Evolutionary conservation across 257 asterid genomes (phyloP), one percentile per base, ranked within the genome.

Genomic region (Parsonsia alboflavescens): DNA sequence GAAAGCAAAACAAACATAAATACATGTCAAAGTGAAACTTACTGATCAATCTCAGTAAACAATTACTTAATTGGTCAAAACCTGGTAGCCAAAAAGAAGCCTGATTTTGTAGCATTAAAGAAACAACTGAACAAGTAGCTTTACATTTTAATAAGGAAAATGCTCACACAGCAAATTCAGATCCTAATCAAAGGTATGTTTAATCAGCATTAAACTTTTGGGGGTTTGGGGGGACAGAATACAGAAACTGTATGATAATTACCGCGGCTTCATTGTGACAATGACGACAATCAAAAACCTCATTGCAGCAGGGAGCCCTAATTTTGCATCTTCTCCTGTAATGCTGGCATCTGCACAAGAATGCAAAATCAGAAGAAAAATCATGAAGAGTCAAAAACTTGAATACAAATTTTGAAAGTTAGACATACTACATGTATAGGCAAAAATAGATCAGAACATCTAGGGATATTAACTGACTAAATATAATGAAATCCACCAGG

Each of bases 241-340:
- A 11, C 15, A 12, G 10, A 16, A 56, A 6, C 21, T 9, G 15
- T 13, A 53, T 45, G 50, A 11, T 52, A 56, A 28, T 10, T 77
- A 84, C 88, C 80, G 72, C 12, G 50, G 81, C 85, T 49, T 84
- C 88, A 69, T 84, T 82, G 78, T 84, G 88, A 77, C 88, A 84
- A 70, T 84, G 88, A 12, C 88, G 83, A 71, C 88, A 84, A 64
- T 73, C 82, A 65, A 68, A 84, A 74, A 84, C 80, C 73, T 84
- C 88, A 65, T 84, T 82, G 72, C 88, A 84, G 67, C 88, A 84
- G 44, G 83, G 86, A 63, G 86, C 83, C 75, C 88, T 82, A 54
- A 84, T 73, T 71, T 58, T 79, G 81, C 88, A 84, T 76, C 88
- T 82, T 77, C 88, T 84, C 84, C 88, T 77, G 70, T 84, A 84